Conservation (phyloP, 2,329 filamentous ascomycete genomes). For the Aplosporella prunicola region DNA sequence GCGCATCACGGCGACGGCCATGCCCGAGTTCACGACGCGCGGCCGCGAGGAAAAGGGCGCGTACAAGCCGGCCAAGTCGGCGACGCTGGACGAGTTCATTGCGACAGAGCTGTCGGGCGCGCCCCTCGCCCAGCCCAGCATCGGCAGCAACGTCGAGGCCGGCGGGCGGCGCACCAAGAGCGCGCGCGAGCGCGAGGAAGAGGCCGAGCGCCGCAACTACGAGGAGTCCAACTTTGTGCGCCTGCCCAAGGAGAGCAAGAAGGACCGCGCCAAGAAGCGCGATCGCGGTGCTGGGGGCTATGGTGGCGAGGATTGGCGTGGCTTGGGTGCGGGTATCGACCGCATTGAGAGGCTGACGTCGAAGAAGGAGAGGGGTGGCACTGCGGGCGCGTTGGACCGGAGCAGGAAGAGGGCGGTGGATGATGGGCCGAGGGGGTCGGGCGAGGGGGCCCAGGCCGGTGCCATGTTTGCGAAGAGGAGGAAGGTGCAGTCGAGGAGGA, state of each 20-base stretch:
- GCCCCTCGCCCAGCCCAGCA: slow-evolving; percentile 76
- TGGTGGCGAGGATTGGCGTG: slow-evolving; percentile 89
- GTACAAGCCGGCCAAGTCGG: slow-evolving; percentile 60
- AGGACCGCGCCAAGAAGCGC: slow-evolving; percentile 61
- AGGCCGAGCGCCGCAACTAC: slow-evolving; percentile 72
- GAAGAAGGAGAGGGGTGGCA: slow-evolving; percentile 44
- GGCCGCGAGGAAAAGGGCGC: slow-evolving; percentile 53
- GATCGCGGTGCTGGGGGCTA: slow-evolving; percentile 42
- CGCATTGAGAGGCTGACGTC: slow-evolving; percentile 76
- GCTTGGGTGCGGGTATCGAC: slow-evolving; percentile 75
- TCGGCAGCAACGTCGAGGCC: slow-evolving; percentile 77
- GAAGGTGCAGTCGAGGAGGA: slow-evolving; percentile 41
- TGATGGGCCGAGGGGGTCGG: slow-evolving; percentile 62
- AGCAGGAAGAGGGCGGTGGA: slow-evolving; percentile 72
- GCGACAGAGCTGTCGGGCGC: slow-evolving; percentile 72
- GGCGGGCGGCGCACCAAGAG: slow-evolving; percentile 75
- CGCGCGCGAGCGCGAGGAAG: slow-evolving; percentile 62
- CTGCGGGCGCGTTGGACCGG: slow-evolving; percentile 57
- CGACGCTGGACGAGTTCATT: slow-evolving; percentile 87
- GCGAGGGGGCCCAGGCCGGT: slow-evolving; percentile 57
- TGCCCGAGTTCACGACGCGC: slow-evolving; percentile 54
- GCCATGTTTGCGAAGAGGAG: slow-evolving; percentile 64
- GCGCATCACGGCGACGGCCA: slow-evolving; percentile 74
- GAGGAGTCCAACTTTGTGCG: slow-evolving; percentile 90
- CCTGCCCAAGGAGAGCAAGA: slow-evolving; percentile 78